Base-by-base conservation (phyloP, 228 moss, liverwort and hornwort species). In the Sphagnum magellanicum region DNA sequence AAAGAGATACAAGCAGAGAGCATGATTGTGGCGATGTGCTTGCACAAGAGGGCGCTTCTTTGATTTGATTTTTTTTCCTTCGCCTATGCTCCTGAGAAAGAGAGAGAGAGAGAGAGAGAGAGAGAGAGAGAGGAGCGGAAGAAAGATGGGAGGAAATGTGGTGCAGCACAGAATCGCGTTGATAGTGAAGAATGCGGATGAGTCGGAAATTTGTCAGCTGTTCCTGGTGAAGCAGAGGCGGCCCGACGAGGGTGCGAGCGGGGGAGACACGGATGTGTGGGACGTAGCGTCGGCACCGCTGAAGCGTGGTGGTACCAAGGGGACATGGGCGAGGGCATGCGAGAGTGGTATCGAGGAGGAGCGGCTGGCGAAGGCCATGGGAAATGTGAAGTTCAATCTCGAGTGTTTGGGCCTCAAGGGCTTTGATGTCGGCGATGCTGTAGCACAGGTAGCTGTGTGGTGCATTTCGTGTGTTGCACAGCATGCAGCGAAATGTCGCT, bases 401-500 rank as follows among this genome's bases (percentile, higher is more conserved):
- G 86, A 86, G 73, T 86, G 82, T 67, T 79, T 86, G 8, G 86
- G 86, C 6, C 75, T 86, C 4, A 86, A 86, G 73, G 79, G 75
- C 63, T 79, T 86, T 51, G 79, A 86, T 64, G 60, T 86, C 50
- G 71, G 75, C 69, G 64, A 69, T 48, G 75, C 75, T 59, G 86
- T 86, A 64, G 68, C 77, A 10, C 75, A 82, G 82, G 85, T 85
- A 58, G 9, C 10, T 32, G 32, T 32, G 32, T 32, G 32, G 32
- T 32, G 32, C 32, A 32, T 32, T 32, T 32, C 32, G 32, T 32
- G 32, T 32, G 32, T 32, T 32, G 32, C 32, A 32, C 32, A 32
- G 32, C 32, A 32, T 32, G 32, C 32, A 32, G 32, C 32, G 32
- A 32, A 32, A 32, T 32, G 32, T 32, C 32, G 32, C 32, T 32